Percentiles rank a stretch among this genome's conserved stretches.
These are phyloP conservation scores for Exophiala spinifera DNA, from an alignment of 2,329 filamentous ascomycete species.

Conservation along the genomic window DNA sequence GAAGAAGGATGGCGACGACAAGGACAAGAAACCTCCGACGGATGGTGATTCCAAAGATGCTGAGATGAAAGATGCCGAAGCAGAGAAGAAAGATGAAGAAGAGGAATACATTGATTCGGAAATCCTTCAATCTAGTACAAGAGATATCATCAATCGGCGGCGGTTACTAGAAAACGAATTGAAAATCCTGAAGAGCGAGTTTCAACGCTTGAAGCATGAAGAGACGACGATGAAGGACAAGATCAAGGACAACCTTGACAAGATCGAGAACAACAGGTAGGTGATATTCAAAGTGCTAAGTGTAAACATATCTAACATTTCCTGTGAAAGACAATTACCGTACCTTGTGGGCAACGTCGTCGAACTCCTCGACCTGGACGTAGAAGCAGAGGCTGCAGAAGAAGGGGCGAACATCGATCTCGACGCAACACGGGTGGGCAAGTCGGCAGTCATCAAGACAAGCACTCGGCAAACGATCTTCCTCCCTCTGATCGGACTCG, in stretches of 20 bases:
- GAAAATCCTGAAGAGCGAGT: slow-evolving; percentile 97
- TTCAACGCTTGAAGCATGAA: slow-evolving; percentile 88
- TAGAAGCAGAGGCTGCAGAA: slow-evolving; percentile 90
- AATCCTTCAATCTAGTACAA: slow-evolving; percentile 86
- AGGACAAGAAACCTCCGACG: slow-evolving; percentile 52
- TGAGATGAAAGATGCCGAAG: slow-evolving; percentile 84
- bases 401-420: slow-evolving; percentile 98
- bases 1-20: slow-evolving; percentile 55
- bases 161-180: slow-evolving; percentile 95
- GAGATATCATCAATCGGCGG: slow-evolving; percentile 88
- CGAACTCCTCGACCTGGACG: slow-evolving; percentile 92
- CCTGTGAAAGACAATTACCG: slow-evolving; percentile 74
- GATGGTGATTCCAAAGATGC: slow-evolving; percentile 65
- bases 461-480: slow-evolving; percentile 98
- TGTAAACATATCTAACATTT: slow-evolving; percentile 11
- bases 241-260: slow-evolving; percentile 98
- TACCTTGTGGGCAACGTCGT: slow-evolving; percentile 99
- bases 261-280: slow-evolving; percentile 98
- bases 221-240: slow-evolving; percentile 96
- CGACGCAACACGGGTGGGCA: slow-evolving; percentile 92
- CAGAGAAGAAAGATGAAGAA: slow-evolving; percentile 60
- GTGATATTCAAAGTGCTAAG: slow-evolving; percentile 27
- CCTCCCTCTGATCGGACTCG: slow-evolving; percentile 90
- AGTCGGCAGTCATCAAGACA: slow-evolving; percentile 98
- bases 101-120: slow-evolving; percentile 88